Evolutionary conservation across 768 basidiomycete species (phyloP).

Genomic region (Naematelia aurantialba): DNA sequence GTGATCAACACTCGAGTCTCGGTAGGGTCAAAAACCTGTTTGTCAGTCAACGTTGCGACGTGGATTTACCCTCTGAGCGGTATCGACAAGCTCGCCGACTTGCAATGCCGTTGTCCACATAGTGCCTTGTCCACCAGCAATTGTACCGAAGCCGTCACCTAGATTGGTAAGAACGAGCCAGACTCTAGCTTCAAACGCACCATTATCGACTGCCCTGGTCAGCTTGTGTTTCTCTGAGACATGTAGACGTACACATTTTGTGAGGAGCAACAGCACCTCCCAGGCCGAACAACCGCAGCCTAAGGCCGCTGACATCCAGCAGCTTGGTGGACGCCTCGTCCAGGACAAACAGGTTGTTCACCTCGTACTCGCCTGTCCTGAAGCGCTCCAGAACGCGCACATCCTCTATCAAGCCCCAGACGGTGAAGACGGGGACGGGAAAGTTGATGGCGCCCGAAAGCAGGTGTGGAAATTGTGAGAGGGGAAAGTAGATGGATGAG

Average conservation of each 20-base stretch:
- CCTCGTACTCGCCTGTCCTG: slow-evolving; percentile 71
- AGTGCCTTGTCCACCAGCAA: slow-evolving; percentile 94
- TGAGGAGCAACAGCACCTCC: slow-evolving; percentile 92
- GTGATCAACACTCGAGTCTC: slow-evolving; percentile 93
- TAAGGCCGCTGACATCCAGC: slow-evolving; percentile 86
- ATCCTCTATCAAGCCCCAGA: slow-evolving; percentile 97
- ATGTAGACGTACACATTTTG: slow-evolving; percentile 57
- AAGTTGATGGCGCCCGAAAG: slow-evolving; percentile 87
- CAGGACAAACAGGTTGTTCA: slow-evolving; percentile 85
- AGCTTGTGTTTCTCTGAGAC: slow-evolving; percentile 3
- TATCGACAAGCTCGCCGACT: slow-evolving; percentile 96
- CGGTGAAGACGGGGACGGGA: slow-evolving; percentile 87
- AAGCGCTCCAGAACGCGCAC: slow-evolving; percentile 89
- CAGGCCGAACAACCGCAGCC: slow-evolving; percentile 87
- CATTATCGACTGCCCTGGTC: slow-evolving; percentile 36
- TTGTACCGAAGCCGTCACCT: slow-evolving; percentile 87
- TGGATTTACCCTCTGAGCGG: slow-evolving; percentile 72
- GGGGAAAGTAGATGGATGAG: slow-evolving; percentile 62
- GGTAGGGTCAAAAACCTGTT: slow-evolving; percentile 66
- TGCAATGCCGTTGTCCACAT: slow-evolving; percentile 99
- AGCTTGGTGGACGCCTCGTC: slow-evolving; percentile 94
- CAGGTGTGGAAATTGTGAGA: slow-evolving; percentile 91
- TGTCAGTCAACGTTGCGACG: not conserved
- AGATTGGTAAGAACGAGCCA: slow-evolving; percentile 6
- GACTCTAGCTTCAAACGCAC: slow-evolving; percentile 5